Evolutionary conservation across 2,329 filamentous ascomycete genomes (phyloP), one percentile per base, ranked within the genome.

Genomic region (Botryotinia globosa): DNA sequence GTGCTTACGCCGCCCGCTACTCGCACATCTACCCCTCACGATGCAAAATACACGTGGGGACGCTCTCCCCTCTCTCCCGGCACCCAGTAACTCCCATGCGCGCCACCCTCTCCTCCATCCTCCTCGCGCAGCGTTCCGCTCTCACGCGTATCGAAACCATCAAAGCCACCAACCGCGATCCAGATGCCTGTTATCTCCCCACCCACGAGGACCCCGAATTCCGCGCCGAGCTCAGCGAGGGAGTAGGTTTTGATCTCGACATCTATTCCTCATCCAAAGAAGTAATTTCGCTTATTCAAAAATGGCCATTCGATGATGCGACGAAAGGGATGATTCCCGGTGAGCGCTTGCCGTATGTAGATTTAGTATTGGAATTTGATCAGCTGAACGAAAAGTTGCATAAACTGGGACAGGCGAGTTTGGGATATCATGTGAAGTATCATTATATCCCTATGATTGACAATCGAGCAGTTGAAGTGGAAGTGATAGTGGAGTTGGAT

Each of bases 131-230:
- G 16, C n/a, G n/a, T 14, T 16, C n/a, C 5, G n/a, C 51, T 1
- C 14, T 56, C n/a, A 0, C 0, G 6, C 51, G 51, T 2, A 16
- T 56, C 14, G 14, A 56, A 4, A 9, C n/a, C 3, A 7, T 56
- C 14, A 16, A 29, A 29, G 4, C n/a, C 3, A 18, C 14, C 12
- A 3, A 18, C 12, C 6, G 3, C 4, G n/a, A 56, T 18, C 2
- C 6, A 9, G n/a, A 32, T 8, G 14, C 12, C 4, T 0, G 2
- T 0, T 56, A 29, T 18, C 14, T 56, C 4, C n/a, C 5, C 16
- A 1, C 32, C 5, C 14, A 29, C 5, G 14, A 8, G 7, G 51
- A 56, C 0, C 0, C 20, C 0, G 2, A 29, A 29, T 56, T 56
- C 14, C 51, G 51, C 14, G 7, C n/a, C 12, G 51, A 56, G 51